A percentile compares a stretch with the other conserved stretches of the same genome.
These are phyloP conservation scores for Lithospermum erythrorhizon DNA, from an alignment of 257 asterid genomes.

Conservation along the genomic window DNA sequence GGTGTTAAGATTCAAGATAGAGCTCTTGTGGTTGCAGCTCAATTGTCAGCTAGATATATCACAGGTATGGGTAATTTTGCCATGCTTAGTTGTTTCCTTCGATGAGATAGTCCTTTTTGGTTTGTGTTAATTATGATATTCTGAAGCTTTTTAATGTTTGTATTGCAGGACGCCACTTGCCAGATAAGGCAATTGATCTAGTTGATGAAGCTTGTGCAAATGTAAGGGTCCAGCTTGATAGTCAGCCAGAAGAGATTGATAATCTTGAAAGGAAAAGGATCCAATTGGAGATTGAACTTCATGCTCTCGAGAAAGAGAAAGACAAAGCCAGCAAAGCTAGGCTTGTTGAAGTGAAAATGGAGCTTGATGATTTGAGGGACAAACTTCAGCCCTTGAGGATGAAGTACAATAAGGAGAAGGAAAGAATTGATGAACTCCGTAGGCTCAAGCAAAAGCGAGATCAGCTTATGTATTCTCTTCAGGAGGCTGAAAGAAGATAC, in stretches of 20 bases:
- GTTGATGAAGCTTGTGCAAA: slow-evolving; percentile 33
- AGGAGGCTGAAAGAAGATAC: slow-evolving; percentile 88
- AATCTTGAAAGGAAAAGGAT: slow-evolving; percentile 25
- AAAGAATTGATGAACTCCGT: slow-evolving; percentile 69
- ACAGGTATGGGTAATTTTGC: slow-evolving; percentile 22
- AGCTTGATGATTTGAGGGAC: slow-evolving; percentile 85
- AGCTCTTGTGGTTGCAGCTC: slow-evolving; percentile 29
- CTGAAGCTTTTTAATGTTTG: not conserved
- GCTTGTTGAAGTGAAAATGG: slow-evolving; percentile 41
- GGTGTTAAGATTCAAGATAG: slow-evolving; percentile 25
- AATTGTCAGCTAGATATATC: slow-evolving; percentile 23
- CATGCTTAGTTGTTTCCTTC: no score
- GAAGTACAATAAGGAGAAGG: slow-evolving; percentile 79
- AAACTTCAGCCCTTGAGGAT: slow-evolving; percentile 75
- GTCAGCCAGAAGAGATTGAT: slow-evolving; percentile 32
- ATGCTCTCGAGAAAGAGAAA: slow-evolving; percentile 32
- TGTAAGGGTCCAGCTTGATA: slow-evolving; percentile 27
- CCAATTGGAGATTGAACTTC: slow-evolving; percentile 22
- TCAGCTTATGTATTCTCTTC: slow-evolving; percentile 53
- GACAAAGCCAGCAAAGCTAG: slow-evolving; percentile 35
- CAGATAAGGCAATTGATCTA: slow-evolving; percentile 30
- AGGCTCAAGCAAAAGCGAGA: slow-evolving; percentile 62
- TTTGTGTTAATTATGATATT: not conserved
- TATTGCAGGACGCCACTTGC: slow-evolving; percentile 20
- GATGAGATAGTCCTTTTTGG: not conserved